Base-by-base conservation (phyloP, 345 rosid species). In the Moringa oleifera region DNA sequence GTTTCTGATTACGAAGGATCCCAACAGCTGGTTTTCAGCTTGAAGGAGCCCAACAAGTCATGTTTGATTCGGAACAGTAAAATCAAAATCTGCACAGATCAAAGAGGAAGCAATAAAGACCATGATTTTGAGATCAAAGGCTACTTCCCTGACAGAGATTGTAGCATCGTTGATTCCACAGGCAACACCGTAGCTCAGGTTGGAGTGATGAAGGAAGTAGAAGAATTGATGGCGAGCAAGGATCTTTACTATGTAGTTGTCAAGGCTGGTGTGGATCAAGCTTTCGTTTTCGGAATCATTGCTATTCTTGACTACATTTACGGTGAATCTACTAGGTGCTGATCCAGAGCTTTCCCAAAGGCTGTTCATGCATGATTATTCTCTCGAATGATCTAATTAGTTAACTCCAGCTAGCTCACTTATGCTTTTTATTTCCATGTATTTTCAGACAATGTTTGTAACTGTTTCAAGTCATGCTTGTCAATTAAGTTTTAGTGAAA, bases 251-350 rank as follows among this genome's bases (percentile, higher is more conserved):
- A 84, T 47, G 85, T 93, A 0, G 68, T 65, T 19, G 77, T 85
- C 25, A 83, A 68, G 53, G 73, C 87, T 0, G 89, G 76, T 17
- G 65, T 81, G 0, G 97, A 90, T 75, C 85, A 85, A 61, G 94
- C 89, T 63, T 88, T 90, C 67, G 83, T 86, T 36, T 77, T 83
- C 11, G 96, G 97, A 41, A 73, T 93, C 11, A 71, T 90, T 50
- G 83, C 87, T 0, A 82, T 83, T 73, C 86, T 93, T n/a, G 97
- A 90, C 50, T 71, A 84, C 62, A 84, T 88, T 31, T 58, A 84
- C 53, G 91, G 90, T 25, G 90, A 86, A 78, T 93, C 98, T 9
- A 93, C 97, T 19, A 62, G 65, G 28, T 91, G 96, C 72, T 81
- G 49, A 59, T 18, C 23, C 23, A 0, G 13, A 28, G 33, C 8